phyloP scores from a whole-genome alignment of 164 flowering plant species.

The Amborella trichopoda region DNA sequence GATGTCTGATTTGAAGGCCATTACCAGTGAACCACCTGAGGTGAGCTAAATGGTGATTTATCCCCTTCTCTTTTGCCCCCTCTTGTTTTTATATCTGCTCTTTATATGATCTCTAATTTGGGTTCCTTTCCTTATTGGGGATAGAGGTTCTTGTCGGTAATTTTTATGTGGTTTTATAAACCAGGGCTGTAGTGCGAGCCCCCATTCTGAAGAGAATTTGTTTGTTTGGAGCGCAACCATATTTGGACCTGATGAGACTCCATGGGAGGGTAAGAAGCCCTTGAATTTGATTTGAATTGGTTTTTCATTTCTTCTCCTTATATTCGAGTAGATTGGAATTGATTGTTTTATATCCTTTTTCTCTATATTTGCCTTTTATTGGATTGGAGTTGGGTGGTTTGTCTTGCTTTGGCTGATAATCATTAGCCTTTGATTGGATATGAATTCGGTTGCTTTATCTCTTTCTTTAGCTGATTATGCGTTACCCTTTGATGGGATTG shows the following conservation, averaged over 20 bases:
- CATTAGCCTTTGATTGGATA: not conserved
- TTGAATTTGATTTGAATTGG: not conserved
- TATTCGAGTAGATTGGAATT: not conserved
- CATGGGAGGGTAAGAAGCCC: slow-evolving; percentile 34
- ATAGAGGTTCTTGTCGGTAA: too few relatives aligned
- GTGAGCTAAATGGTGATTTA: too few relatives aligned
- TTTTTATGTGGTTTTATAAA: not conserved
- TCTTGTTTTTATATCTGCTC: too few relatives aligned
- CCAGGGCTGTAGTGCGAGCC: slow-evolving; percentile 53
- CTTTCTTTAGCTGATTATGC: too few relatives aligned
- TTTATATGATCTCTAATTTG: too few relatives aligned
- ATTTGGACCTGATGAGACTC: slow-evolving; percentile 44
- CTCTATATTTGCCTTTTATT: not conserved
- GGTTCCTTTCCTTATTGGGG: too few relatives aligned
- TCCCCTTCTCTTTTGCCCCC: too few relatives aligned
- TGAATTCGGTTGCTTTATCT: too few relatives aligned
- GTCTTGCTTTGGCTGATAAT: not conserved
- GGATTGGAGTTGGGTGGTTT: not conserved
- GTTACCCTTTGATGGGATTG: too few relatives aligned
- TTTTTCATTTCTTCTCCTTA: not conserved
- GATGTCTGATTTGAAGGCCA: slow-evolving; percentile 48
- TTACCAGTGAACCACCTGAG: slow-evolving; percentile 44
- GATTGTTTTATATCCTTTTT: not conserved
- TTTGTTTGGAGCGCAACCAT: slow-evolving; percentile 49
- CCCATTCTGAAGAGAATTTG: slow-evolving; percentile 30